Evolutionary conservation across 148 eudicot genomes (phyloP).

Genomic region (Chenopodium formosanum): DNA sequence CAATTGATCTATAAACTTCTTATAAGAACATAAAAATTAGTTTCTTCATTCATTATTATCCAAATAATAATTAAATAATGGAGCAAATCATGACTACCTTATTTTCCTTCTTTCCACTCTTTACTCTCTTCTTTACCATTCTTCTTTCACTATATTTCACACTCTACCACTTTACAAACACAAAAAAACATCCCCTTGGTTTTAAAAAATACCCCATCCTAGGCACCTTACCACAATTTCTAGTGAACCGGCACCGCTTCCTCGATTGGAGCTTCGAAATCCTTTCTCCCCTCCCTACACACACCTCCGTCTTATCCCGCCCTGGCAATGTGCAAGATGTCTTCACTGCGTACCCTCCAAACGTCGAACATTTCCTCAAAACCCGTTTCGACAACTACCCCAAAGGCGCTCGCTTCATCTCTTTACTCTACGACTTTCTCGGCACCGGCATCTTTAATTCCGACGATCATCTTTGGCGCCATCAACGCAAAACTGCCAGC

Average conservation of each 20-base stretch:
- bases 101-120: background rate
- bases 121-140: background rate
- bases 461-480: conserved; percentile 57
- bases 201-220: conserved; percentile 58
- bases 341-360: conserved; percentile 55
- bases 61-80: background rate
- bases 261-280: conserved; percentile 59
- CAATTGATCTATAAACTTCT: no score
- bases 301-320: conserved; percentile 52
- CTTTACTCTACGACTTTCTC: conserved; percentile 53
- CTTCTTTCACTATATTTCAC: conserved; percentile 9
- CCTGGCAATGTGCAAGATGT: conserved; percentile 51
- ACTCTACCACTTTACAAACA: background rate
- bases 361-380: conserved; percentile 67
- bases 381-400: conserved; percentile 64
- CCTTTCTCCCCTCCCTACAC: conserved; percentile 43
- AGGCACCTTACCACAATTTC: conserved; percentile 54
- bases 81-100: background rate
- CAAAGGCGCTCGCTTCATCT: conserved; percentile 43
- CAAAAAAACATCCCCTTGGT: background rate
- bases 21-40: no score
- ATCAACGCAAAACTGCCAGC: conserved; percentile 67
- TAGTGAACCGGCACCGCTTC: conserved; percentile 70
- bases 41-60: background rate
- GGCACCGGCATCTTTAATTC: conserved; percentile 74